These are phyloP conservation scores for Yarrowia keelungensis DNA, from an alignment of 805 yeast species.

Conservation along the genomic window DNA sequence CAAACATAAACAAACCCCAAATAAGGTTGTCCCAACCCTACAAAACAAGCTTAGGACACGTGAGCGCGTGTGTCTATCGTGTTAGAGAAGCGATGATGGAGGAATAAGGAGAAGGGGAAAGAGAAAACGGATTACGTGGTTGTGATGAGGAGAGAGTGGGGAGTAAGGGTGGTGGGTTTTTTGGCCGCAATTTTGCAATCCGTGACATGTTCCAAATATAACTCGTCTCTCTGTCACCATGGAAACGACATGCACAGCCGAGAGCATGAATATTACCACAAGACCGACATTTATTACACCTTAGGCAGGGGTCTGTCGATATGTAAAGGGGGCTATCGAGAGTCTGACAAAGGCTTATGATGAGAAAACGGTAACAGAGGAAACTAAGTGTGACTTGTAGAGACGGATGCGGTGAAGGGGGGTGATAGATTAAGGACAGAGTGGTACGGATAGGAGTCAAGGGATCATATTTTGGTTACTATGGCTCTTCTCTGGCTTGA, in stretches of 20 bases:
- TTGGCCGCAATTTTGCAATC: no score
- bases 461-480: no score
- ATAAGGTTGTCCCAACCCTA: slow-evolving; percentile 12
- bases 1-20: slow-evolving; percentile 25
- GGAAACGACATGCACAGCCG: slow-evolving; percentile 23
- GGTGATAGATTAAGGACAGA: no score
- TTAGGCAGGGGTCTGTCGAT: slow-evolving; percentile 18
- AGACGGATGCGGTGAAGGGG: no score
- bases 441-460: no score
- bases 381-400: no score
- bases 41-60: slow-evolving; percentile 16
- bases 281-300: not conserved
- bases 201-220: not conserved
- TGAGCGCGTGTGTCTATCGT: slow-evolving; percentile 33
- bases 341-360: not conserved
- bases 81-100: not conserved
- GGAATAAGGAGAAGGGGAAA: not conserved
- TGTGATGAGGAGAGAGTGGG: no score
- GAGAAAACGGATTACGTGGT: no score
- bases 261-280: slow-evolving; percentile 2
- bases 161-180: no score
- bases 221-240: not conserved
- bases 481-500: no score
- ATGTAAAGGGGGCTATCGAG: slow-evolving; percentile 6
- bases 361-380: not conserved